Base-by-base conservation (phyloP, 1,139 yeast genomes). In the Protomyces macrosporus region DNA sequence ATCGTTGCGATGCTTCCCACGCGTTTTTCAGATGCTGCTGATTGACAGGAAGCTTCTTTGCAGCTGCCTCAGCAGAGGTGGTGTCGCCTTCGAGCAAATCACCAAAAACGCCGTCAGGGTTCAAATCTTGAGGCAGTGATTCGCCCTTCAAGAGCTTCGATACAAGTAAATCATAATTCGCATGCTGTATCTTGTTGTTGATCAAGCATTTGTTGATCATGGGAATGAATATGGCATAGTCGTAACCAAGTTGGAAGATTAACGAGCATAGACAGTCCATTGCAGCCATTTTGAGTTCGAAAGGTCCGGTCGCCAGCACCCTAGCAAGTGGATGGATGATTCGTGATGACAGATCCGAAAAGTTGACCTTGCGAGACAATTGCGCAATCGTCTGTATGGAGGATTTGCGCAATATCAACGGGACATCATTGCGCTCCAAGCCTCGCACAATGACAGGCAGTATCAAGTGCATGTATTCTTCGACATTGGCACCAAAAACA, bases 1-100 rank as follows among this genome's bases (percentile, higher is more conserved):
- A 82, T 68, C 95, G 83, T 69, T 90, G 93, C 36, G 88, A 84
- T 16, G 96, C 88, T 70, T 90, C 97, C 98, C 98, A 95, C 0
- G 95, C 90, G 55, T 84, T 82, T 71, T 88, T 87, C 68, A 88
- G 78, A 4, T 86, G 86, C 63, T 83, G 85, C 67, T 88, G 91
- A 69, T 88, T 87, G 12, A 88, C 90, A 0, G 96, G 91, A 9
- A 91, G 77, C 70, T 89, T 90, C 70, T 86, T 85, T 14, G 87
- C 80, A 1, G 87, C 84, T 69, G 86, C 81, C 65, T 87, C 91
- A 55, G 86, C 84, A 48, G 88, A 89, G 6, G 81, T 75, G 53
- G 86, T 88, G 62, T 82, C 81, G 45, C 81, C 82, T 48, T 79
- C 79, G 52, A 79, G 79, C 16, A 77, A 71, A 61, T 85, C 90